Evolutionary conservation across 768 basidiomycete genomes (phyloP), one percentile per base, ranked within the genome.

Genomic region (Russula vinacea): DNA sequence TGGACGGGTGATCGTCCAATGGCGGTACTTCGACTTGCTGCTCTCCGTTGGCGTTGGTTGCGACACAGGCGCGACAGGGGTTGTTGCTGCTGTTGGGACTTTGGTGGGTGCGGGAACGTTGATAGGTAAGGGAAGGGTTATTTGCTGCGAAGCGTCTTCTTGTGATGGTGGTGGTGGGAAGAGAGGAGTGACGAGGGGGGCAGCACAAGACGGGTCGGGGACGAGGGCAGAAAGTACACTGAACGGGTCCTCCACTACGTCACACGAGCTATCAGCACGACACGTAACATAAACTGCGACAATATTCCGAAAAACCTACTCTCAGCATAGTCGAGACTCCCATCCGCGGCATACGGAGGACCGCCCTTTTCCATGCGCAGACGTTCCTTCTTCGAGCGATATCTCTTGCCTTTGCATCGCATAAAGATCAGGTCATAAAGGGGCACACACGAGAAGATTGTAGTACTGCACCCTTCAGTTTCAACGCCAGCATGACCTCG

Each of bases 351-450:
- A 26, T 80, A 79, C 0, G 90, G 90, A 19, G 87, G 88, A 0
- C 90, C 90, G 64, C 86, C 84, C 64, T 83, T 87, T 70, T 92
- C 90, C 51, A 91, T 80, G n/a, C 87, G 79, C 62, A 90, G 69
- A 11, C 90, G 80, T 67, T 92, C 90, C 69, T 88, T 91, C 78
- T 92, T 92, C 1, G 89, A 91, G 60, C 82, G 83, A 70, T 91
- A 90, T 14, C 84, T 81, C 69, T 90, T 91, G 22, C 88, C 89
- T 89, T 62, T 5, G n/a, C n/a, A n/a, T 44, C 56, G 45, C 24
- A 26, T 11, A 22, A 58, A 17, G 9, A 51, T 62, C 52, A 39
- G 26, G 52, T 16, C 50, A 53, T 51, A 19, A 35, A 14, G 1
- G 44, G 55, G 1, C 9, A 53, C 1, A 35, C 35, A 10, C 35